Base-by-base conservation (phyloP, 257 asterid genomes). In the Solanum pennellii region DNA sequence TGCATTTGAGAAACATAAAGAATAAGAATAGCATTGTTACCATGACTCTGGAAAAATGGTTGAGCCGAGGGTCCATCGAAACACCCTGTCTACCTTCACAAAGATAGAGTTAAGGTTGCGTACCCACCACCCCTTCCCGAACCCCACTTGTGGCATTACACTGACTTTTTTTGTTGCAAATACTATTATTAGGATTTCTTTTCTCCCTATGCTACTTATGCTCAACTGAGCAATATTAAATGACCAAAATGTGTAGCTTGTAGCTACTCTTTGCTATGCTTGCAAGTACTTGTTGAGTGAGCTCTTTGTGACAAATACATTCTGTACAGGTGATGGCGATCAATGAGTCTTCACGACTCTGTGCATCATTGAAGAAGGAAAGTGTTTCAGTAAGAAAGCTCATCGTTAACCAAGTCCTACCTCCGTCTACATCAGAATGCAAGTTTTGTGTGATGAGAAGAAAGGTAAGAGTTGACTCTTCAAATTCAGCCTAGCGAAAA, bases 401-500 rank as follows among this genome's bases (percentile, higher is more conserved):
- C 73, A 87, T 94, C 11, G 90, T 95, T 41, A 94, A 94, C 90
- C 95, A 95, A 90, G 35, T 95, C 77, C 90, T 93, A 77, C 97
- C 95, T 79, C 91, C 90, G 62, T 93, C 96, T 4, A 86, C 89
- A 11, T 91, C 95, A 73, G 94, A 93, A 74, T 94, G 98, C 97
- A 95, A 94, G 92, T 94, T 94, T 35, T 94, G 98, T 90, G 93
- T 90, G 31, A 89, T 94, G 93, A 94, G 87, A 90, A 89, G 92
- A 76, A 93, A 94, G 95, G 98, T 94, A 91, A 88, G 25, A 83
- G 75, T 44, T 87, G 82, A 88, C 86, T 80, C 52, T 35, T 29
- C 52, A 49, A 41, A 84, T 69, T 66, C 83, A 27, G 73, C 18
- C 4, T 80, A 80, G 42, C 41, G 66, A 80, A 16, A 76, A 25